Conservation (phyloP, 2,329 filamentous ascomycete genomes). For the Xylariaceae sp. region DNA sequence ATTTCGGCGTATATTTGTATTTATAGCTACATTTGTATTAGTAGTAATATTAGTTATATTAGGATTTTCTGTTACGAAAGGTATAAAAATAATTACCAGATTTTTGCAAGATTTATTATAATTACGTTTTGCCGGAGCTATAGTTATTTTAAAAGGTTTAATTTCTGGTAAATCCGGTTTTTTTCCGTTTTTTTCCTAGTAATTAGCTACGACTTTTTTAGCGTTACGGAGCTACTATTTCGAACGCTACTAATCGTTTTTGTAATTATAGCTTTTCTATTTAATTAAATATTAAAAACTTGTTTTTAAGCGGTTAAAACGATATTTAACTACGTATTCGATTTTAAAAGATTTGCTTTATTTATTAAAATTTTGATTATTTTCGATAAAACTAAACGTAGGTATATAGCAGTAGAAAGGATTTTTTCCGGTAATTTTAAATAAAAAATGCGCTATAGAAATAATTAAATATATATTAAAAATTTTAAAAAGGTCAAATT, state of each 20-base stretch:
- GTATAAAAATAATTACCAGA: neutral
- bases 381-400: neutral
- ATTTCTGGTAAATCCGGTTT: neutral
- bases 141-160: neutral
- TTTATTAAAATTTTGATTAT: neutral
- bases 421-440: neutral
- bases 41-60: neutral
- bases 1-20: neutral
- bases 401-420: neutral
- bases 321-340: neutral
- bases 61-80: neutral
- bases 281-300: neutral
- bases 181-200: neutral
- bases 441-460: slow-evolving; percentile 4
- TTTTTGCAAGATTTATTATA: neutral
- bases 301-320: neutral
- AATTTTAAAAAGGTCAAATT: slow-evolving; percentile 4
- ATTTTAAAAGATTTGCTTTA: neutral
- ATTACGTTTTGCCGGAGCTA: neutral
- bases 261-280: neutral
- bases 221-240: neutral
- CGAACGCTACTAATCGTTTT: neutral
- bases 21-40: neutral
- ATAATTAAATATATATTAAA: slow-evolving; percentile 2
- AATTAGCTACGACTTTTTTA: neutral